Conservation (phyloP, 805 yeast species). For the Zygosaccharomyces kombuchaensis region DNA sequence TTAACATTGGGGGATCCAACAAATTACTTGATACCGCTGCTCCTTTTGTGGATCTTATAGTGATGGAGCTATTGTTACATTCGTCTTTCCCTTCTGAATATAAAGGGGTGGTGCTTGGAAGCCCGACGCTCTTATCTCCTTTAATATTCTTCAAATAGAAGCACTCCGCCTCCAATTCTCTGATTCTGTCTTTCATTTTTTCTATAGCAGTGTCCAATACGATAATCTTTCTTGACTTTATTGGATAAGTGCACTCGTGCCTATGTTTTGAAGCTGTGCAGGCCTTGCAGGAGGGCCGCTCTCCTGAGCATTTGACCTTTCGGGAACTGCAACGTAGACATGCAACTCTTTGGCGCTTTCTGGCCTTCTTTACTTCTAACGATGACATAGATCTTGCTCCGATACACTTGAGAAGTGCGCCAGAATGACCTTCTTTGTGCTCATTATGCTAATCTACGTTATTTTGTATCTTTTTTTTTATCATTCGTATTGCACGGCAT, state of each 20-base stretch:
- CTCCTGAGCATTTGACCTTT: conserved; percentile 10
- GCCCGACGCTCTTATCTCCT: background rate
- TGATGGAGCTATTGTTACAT: background rate
- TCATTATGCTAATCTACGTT: background rate
- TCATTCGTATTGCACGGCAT: background rate
- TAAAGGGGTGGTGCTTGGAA: background rate
- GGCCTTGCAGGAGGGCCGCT: conserved; percentile 7
- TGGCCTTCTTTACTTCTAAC: background rate
- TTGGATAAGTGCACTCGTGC: conserved; percentile 5
- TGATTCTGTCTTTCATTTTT: conserved; percentile 15
- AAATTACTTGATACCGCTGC: background rate
- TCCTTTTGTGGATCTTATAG: background rate
- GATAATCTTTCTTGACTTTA: conserved; percentile 6
- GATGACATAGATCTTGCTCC: background rate
- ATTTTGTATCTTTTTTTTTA: background rate
- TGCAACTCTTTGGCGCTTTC: conserved; percentile 5
- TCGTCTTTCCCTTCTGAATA: background rate
- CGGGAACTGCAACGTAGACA: conserved; percentile 8
- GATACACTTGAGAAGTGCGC: background rate
- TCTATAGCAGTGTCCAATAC: conserved; percentile 12
- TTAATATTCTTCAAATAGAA: background rate
- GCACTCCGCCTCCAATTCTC: conserved; percentile 8
- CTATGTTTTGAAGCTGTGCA: conserved; percentile 5
- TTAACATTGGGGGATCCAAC: background rate
- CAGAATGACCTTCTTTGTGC: background rate